A percentile compares a stretch with the other conserved stretches of the same genome.
Conservation (phyloP, 164 flowering plant species). For the Malania oleifera region DNA sequence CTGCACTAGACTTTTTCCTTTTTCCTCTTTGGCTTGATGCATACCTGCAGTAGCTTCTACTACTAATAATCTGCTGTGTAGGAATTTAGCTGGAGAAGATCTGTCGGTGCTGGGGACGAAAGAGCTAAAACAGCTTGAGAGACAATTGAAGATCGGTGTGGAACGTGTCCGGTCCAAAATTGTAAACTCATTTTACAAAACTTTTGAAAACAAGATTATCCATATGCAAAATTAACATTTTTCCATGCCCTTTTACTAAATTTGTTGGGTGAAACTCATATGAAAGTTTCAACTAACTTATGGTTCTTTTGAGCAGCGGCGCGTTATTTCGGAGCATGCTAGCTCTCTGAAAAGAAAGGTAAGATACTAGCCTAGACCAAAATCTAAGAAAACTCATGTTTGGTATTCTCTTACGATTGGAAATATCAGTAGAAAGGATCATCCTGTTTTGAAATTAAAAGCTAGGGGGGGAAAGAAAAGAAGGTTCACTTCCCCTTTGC, state of each 20-base stretch:
- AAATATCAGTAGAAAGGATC: no score
- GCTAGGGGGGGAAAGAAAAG: no score
- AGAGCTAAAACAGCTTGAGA: conserved; percentile 55
- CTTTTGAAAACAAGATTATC: neutral
- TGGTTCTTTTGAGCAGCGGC: conserved; percentile 31
- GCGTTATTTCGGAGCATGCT: conserved; percentile 37
- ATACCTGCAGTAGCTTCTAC: neutral
- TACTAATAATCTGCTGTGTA: conserved; percentile 4
- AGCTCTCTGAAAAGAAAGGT: conserved; percentile 45
- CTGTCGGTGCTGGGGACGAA: conserved; percentile 36
- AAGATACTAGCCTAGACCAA: conserved; percentile 6
- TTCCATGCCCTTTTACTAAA: no score
- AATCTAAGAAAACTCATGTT: no score
- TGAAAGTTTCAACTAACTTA: neutral
- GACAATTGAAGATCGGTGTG: conserved; percentile 52
- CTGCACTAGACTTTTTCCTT: neutral
- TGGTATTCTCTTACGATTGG: no score
- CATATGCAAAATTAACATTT: neutral
- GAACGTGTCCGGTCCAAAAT: conserved; percentile 60
- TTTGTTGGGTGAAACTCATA: no score
- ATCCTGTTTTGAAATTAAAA: no score
- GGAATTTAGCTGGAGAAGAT: conserved; percentile 65
- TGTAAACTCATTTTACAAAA: conserved; percentile 16
- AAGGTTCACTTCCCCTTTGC: no score
- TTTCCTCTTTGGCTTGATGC: neutral